A percentile compares a stretch with the other conserved stretches of the same genome.
phyloP scores from a whole-genome alignment of 2,329 filamentous ascomycete genomes.

The Sclerotinia spermophila region DNA sequence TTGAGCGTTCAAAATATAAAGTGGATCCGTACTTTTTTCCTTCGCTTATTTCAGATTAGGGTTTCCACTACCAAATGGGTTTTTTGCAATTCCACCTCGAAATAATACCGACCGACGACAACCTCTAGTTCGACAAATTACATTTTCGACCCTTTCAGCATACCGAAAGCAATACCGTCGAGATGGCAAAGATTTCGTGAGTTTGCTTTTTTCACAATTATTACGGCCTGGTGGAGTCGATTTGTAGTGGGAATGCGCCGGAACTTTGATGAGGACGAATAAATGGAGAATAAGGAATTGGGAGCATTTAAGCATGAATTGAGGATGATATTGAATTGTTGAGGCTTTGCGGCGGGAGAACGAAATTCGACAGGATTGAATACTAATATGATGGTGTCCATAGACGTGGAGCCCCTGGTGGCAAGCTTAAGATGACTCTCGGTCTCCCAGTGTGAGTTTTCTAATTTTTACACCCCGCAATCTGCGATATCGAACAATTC shows the following conservation, averaged over 20 bases:
- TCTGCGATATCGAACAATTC: constrained; percentile 35
- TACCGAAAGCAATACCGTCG: constrained; percentile 42
- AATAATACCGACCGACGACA: constrained; percentile 24
- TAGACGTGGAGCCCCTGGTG: constrained; percentile 89
- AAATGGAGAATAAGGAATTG: background rate
- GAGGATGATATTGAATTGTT: background rate
- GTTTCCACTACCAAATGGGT: constrained; percentile 27
- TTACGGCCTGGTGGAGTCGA: constrained; percentile 5
- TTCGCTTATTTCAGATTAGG: constrained; percentile 35
- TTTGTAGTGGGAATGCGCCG: constrained; percentile 9
- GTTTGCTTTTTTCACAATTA: constrained; percentile 37
- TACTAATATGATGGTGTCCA: constrained; percentile 26
- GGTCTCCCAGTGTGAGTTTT: constrained; percentile 96
- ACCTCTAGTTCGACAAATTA: constrained; percentile 21
- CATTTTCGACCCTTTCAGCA: constrained; percentile 35
- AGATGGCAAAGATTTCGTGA: constrained; percentile 64
- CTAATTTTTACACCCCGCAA: constrained; percentile 18
- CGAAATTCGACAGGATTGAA: background rate
- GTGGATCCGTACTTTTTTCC: constrained; percentile 20
- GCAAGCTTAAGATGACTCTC: constrained; percentile 99
- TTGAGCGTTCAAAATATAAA: background rate
- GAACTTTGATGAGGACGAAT: background rate
- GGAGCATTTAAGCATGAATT: background rate
- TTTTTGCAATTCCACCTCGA: constrained; percentile 22
- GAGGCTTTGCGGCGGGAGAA: background rate